Evolutionary conservation across 1,139 yeast genomes (phyloP).

Genomic region (Yamadazyma songkhlaensis): DNA sequence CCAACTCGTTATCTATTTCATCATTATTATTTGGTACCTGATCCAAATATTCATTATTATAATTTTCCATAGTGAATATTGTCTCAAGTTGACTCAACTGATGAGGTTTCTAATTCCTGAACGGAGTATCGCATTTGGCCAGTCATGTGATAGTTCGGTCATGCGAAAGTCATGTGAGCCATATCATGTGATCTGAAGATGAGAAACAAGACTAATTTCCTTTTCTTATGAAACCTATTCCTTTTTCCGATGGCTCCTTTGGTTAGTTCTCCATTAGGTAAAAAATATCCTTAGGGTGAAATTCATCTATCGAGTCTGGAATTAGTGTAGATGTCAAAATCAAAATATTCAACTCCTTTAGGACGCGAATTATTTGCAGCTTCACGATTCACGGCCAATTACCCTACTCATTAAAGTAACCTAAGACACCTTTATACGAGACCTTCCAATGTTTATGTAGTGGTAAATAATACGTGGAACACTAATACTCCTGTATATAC

Average conservation of each 20-base stretch:
- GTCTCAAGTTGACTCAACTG: not conserved
- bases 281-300: no score
- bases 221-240: no score
- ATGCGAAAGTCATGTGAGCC: not conserved
- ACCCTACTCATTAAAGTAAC: not conserved
- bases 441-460: not conserved
- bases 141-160: not conserved
- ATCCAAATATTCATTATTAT: slow-evolving; percentile 14
- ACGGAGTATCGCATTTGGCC: slow-evolving; percentile 3
- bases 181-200: no score
- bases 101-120: slow-evolving; percentile 1
- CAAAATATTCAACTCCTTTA: no score
- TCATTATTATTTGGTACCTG: slow-evolving; percentile 7
- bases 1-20: slow-evolving; percentile 1
- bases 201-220: no score
- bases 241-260: no score
- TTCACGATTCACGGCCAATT: not conserved
- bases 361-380: not conserved
- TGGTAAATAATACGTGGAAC: slow-evolving; percentile 1
- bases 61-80: slow-evolving; percentile 12
- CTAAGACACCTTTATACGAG: not conserved
- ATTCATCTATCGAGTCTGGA: no score
- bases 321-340: no score
- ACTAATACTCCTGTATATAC: not conserved
- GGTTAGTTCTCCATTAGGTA: no score